Evolutionary conservation across 352 stramenopile species (phyloP), one percentile per base, ranked within the genome.

Genomic region (Globisporangium viniferum): DNA sequence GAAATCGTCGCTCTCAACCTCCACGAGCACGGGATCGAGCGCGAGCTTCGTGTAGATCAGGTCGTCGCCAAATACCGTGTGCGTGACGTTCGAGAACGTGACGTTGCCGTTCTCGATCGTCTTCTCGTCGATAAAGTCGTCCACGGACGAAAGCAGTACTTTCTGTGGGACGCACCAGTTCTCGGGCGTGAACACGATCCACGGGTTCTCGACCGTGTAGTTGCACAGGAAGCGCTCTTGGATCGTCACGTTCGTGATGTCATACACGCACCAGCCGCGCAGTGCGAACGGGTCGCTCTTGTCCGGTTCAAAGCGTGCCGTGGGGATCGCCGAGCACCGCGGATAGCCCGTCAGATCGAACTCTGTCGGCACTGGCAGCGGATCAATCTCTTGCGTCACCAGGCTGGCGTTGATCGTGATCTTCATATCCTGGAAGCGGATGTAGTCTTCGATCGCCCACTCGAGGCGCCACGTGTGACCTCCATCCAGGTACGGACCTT

Each of bases 151-250:
- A 1, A 94, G 73, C 10, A 70, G 31, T 3, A 94, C 78, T 46
- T 61, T 68, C 55, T 94, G 82, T 0, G 82, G 80, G 15, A 80
- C 6, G 62, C 82, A 94, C 86, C 86, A 94, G 53, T 92, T 84
- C 55, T 79, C 73, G 0, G 81, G 81, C 0, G 82, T 83, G 74
- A 92, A 92, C 14, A 92, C 79, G 36, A 91, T 78, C 78, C 82
- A 89, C n/a, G 86, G 86, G 36, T 86, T 88, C 36, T 76, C 46
- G 1, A 94, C 77, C 0, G 86, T 94, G 55, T 81, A 89, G 57
- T 94, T 94, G 62, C 86, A 94, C 6, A 94, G 67, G 29, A 87
- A 91, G 1, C 84, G 78, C 55, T 94, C 84, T n/a, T 92, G 84
- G 12, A 71, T 73, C 2, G 85, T 85, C 18, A 77, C 76, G 22